Evolutionary conservation across 495 filamentous ascomycete genomes (phyloP).

Genomic region (Ramalina intermedia): DNA sequence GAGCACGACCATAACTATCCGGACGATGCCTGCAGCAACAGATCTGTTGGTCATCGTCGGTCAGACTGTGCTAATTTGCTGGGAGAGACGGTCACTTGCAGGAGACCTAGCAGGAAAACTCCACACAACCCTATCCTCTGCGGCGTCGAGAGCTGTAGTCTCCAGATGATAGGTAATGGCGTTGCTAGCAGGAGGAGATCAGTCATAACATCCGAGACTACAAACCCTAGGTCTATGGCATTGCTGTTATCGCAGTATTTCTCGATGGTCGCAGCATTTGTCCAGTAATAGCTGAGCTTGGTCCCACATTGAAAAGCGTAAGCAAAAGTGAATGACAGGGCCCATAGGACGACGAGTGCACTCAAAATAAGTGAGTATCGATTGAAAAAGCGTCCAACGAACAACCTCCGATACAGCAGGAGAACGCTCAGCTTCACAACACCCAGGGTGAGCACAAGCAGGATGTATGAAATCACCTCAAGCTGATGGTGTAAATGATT

Average conservation of each 20-base stretch:
- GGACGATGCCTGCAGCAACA: not conserved
- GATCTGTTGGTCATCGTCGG: not conserved
- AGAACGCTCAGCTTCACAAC: not conserved
- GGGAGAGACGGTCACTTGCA: not conserved
- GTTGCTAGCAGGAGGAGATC: not conserved
- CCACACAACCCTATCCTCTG: not conserved
- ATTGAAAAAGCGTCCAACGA: not conserved
- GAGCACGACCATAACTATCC: not conserved
- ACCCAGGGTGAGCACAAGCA: not conserved
- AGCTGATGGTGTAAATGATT: not conserved
- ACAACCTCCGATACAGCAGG: not conserved
- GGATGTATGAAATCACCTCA: not conserved
- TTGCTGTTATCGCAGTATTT: slow-evolving; percentile 1
- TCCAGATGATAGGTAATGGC: not conserved
- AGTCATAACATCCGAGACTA: slow-evolving; percentile 1
- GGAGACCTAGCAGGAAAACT: not conserved
- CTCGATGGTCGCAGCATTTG: not conserved
- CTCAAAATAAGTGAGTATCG: not conserved
- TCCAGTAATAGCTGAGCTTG: not conserved
- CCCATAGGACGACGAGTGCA: not conserved
- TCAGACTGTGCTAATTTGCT: not conserved
- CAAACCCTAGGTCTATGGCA: not conserved
- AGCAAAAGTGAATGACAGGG: slow-evolving; percentile 1
- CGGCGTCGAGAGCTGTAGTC: not conserved
- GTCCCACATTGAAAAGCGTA: not conserved